A percentile compares a stretch with the other conserved stretches of the same genome.
phyloP scores from a whole-genome alignment of 1,284 basidiomycete genomes.

The Malassezia brasiliensis region DNA sequence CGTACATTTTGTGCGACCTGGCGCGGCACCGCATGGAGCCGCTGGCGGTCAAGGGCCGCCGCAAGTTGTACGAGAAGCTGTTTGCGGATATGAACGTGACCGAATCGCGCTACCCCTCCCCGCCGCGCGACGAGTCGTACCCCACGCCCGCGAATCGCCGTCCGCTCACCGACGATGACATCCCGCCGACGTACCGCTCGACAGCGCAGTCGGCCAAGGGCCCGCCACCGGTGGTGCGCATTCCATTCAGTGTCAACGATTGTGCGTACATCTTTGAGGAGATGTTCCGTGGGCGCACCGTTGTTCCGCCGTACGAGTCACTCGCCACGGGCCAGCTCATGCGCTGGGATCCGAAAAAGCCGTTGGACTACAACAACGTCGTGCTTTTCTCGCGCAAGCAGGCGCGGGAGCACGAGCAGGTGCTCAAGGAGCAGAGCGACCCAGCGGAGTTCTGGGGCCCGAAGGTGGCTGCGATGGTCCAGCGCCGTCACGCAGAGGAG shows the following conservation, averaged over 20 bases:
- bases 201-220: not conserved
- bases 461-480: slow-evolving; percentile 27
- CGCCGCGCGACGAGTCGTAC: not conserved
- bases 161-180: slow-evolving; percentile 1
- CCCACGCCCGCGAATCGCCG: not conserved
- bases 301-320: slow-evolving; percentile 39
- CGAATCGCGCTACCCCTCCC: slow-evolving; percentile 22
- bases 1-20: slow-evolving; percentile 43
- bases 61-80: slow-evolving; percentile 39
- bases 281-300: slow-evolving; percentile 34
- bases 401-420: slow-evolving; percentile 34
- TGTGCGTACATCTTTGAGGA: slow-evolving; percentile 41
- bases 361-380: slow-evolving; percentile 39
- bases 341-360: slow-evolving; percentile 40
- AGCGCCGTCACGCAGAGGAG: slow-evolving; percentile 35
- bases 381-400: slow-evolving; percentile 34
- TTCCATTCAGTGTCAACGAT: slow-evolving; percentile 42
- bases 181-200: slow-evolving; percentile 11
- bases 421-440: slow-evolving; percentile 27
- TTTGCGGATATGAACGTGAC: slow-evolving; percentile 20
- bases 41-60: slow-evolving; percentile 32
- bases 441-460: slow-evolving; percentile 42
- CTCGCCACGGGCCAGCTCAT: slow-evolving; percentile 24
- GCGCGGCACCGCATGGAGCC: slow-evolving; percentile 40
- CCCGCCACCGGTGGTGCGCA: slow-evolving; percentile 19